Base-by-base conservation (phyloP, 345 rosid genomes). In the Acer saccharum region DNA sequence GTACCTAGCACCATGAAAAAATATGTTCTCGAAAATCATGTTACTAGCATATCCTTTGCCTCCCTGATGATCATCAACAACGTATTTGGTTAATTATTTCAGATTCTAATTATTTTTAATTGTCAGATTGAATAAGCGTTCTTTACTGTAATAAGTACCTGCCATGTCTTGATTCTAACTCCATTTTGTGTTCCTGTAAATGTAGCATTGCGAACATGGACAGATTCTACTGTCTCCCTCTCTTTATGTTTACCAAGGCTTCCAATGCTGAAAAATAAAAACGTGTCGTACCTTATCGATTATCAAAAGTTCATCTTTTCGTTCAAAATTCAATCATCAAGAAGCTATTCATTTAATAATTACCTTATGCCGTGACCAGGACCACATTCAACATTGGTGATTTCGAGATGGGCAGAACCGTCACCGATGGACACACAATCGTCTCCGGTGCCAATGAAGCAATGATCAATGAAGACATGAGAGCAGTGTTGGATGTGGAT, bases 291-390 rank as follows among this genome's bases (percentile, higher is more conserved):
- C 6, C 39, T 4, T 35, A 35, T 5, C 4, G 39, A 35, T 35
- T 35, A 35, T 35, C 6, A 35, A 35, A 35, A 35, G 5, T 35
- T 35, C 39, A 35, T 35, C 35, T 32, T 32, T 32, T 32, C 35
- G 35, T 32, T 32, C 35, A 32, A 32, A 32, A 32, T 32, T 32
- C 35, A 32, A 35, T 35, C 39, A 35, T 35, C 39, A 35, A 35
- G 46, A 43, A 43, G 11, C 46, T 43, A 43, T 1, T 9, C 10
- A 43, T 69, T 16, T 52, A 12, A 11, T 52, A 12, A 11, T 10
- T 57, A 87, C 91, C 91, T 90, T 69, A 88, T 84, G 16, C 91
- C 91, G 60, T 88, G 93, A 4, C 93, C 91, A 0, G 90, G 91
- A 67, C 93, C 89, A 43, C 93, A 90, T 2, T 60, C 7, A 46